Base-by-base conservation (phyloP, 2,329 filamentous ascomycete genomes). In the Penicillium sumatraense region DNA sequence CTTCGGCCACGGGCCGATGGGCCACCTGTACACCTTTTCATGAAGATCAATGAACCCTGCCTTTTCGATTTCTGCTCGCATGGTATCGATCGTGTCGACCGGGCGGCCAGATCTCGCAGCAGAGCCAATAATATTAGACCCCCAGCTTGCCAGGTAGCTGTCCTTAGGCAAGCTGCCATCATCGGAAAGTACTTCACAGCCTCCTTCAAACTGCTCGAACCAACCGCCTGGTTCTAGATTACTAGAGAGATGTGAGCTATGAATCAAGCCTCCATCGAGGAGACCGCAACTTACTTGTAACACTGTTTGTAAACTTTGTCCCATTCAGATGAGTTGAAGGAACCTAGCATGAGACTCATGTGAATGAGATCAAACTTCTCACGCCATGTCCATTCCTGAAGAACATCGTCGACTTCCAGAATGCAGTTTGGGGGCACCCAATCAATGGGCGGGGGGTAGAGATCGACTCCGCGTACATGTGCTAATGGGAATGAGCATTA, bases 11-110 rank as follows among this genome's bases (percentile, higher is more conserved):
- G 48, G 36, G 16, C 48, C 48, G 24, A 51, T 42, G 3, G 2
- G 77, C 74, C 78, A 72, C 62, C 80, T 81, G 62, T 77, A 78
- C 9, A 78, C 67, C 38, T 77, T 72, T 56, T 80, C 77, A 31
- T 78, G 72, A 5, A 83, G 73, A 49, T 83, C 78, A 2, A 48
- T 55, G 24, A 57, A 48, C 3, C 54, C 56, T 9, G 56, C 56
- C 26, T 49, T 49, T 20, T 59, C 59, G 10, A 63, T 63, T 42
- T 31, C 38, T 24, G 26, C 49, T 14, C 56, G 54, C 60, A 63
- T 64, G 1, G 57, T 61, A 18, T 46, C 21, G 18, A 62, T 53
- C 1, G 58, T 62, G 40, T 58, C 40, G 6, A 64, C 35, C 4
- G 61, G 54, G 7, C 61, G 59, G 3, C 63, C 63, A 4, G 56